Conservation (phyloP, 352 stramenopile species). For the Halophytophthora polymorphica region DNA sequence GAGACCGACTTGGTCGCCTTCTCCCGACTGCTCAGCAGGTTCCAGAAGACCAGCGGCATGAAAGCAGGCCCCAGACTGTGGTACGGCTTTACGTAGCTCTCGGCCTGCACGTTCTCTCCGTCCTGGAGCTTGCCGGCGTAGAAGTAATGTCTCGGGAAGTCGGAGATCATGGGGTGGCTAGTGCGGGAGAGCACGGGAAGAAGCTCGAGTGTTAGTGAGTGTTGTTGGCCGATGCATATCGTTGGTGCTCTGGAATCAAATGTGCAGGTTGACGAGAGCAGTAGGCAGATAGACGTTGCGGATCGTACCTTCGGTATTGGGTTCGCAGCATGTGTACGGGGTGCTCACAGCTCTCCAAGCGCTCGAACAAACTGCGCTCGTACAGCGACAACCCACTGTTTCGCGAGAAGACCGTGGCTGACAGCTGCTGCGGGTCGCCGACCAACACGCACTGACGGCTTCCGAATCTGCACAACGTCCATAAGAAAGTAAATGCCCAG, state of each 20-base stretch:
- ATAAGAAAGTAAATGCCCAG: background rate
- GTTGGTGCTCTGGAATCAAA: too few relatives aligned
- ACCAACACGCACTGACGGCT: conserved; percentile 91
- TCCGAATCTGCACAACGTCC: conserved; percentile 52
- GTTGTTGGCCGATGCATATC: too few relatives aligned
- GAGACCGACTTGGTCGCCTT: conserved; percentile 71
- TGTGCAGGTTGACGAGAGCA: too few relatives aligned
- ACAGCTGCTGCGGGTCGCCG: conserved; percentile 91
- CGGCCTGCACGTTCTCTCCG: conserved; percentile 69
- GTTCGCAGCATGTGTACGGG: conserved; percentile 89
- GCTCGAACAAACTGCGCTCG: conserved; percentile 91
- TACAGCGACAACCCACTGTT: conserved; percentile 84
- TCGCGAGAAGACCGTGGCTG: conserved; percentile 91
- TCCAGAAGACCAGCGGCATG: conserved; percentile 83
- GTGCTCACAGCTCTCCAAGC: conserved; percentile 84
- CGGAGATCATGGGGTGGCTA: conserved; percentile 81
- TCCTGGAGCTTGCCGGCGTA: conserved; percentile 85
- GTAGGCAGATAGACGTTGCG: too few relatives aligned
- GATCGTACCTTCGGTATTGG: conserved; percentile 72
- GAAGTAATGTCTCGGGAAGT: conserved; percentile 83
- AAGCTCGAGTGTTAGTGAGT: conserved; percentile 6
- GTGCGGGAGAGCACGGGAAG: conserved; percentile 2
- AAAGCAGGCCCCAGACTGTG: conserved; percentile 75
- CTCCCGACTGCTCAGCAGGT: conserved; percentile 77
- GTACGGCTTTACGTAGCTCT: conserved; percentile 70